Evolutionary conservation across 2,329 filamentous ascomycete genomes (phyloP), one percentile per base, ranked within the genome.

Genomic region (Stagonosporopsis vannaccii): DNA sequence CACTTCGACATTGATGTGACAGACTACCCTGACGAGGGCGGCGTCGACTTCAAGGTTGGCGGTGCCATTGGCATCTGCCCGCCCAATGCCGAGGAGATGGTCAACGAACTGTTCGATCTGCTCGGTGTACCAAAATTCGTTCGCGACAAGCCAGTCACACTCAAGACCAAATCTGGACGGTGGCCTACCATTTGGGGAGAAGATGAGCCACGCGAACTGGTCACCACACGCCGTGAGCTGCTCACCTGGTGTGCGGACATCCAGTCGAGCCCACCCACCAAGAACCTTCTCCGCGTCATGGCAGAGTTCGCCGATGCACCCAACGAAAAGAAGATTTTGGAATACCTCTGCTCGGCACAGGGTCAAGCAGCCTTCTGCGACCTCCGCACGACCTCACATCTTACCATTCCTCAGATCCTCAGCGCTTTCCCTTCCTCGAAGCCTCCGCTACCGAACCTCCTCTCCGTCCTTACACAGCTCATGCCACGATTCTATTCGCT

Each of bases 161-260:
- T 98, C 65, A 88, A 87, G 74, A 98, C 95, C 0, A 86, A 84
- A 32, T 85, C 83, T 58, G 94, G 94, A 30, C 85, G 95, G 45
- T 99, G 94, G 94, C 95, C 95, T 4, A 99, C 95, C 0, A 96
- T 99, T 45, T 99, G 95, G 95, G 95, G 94, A 37, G 91, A 96
- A 2, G 94, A 98, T 19, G 79, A 90, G 75, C 78, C 93, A 6
- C 87, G 95, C 53, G 89, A 95, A 73, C 81, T 99, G n/a, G 82
- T 93, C 52, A 97, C 94, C 3, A 98, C 93, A 0, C 87, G 94
- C 43, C 85, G 94, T 45, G 94, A 96, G 74, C 81, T 99, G n/a
- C 81, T 99, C 51, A 96, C 90, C 9, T 99, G 95, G 95, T 97
- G 93, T 74, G 88, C 90, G 23, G 95, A 99, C 74, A 87, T 98